Evolutionary conservation across 2,329 filamentous ascomycete genomes (phyloP), one percentile per base, ranked within the genome.

Genomic region (Fusarium globosum): DNA sequence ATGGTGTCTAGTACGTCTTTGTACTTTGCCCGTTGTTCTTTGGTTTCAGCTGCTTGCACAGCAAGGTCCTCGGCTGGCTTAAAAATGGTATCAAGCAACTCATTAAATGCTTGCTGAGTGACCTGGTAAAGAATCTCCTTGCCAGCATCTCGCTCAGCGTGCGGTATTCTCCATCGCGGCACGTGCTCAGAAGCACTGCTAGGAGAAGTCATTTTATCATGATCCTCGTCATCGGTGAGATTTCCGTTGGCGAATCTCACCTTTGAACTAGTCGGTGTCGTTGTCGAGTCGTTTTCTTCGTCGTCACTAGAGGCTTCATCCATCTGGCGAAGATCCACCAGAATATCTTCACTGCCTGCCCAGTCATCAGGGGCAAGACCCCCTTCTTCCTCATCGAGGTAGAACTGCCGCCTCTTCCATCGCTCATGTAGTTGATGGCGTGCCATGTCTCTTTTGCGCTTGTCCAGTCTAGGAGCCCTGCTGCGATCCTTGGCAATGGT

Each of bases 121-220:
- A 97, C 91, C 80, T 97, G 94, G 78, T 97, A 98, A 2, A 98
- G 85, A 8, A 98, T 93, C 79, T 98, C 94, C 75, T 93, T 94
- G 42, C 94, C 94, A 11, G 94, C 91, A 80, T 97, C 95, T 67
- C 88, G 89, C 80, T 97, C 95, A 2, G 92, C 91, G 73, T 93
- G 90, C 2, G 93, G 93, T 21, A 97, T 91, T 59, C 94, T 93
- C 81, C 94, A 92, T 23, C 92, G 92, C 55, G 92, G 92, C 91
- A 92, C 94, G 65, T 92, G 88, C 80, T 95, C 92, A 18, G 92
- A 90, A 14, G 93, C 86, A 77, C 89, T 92, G 51, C 91, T 86
- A 7, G 93, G 94, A 3, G 93, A 94, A 0, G 91, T 94, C 4
- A 88, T 89, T 75, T 93, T 88, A 75, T 93, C 94, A 36, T 93